Conservation (phyloP, 2,329 filamentous ascomycete species). For the Tolypocladium tundrense region DNA sequence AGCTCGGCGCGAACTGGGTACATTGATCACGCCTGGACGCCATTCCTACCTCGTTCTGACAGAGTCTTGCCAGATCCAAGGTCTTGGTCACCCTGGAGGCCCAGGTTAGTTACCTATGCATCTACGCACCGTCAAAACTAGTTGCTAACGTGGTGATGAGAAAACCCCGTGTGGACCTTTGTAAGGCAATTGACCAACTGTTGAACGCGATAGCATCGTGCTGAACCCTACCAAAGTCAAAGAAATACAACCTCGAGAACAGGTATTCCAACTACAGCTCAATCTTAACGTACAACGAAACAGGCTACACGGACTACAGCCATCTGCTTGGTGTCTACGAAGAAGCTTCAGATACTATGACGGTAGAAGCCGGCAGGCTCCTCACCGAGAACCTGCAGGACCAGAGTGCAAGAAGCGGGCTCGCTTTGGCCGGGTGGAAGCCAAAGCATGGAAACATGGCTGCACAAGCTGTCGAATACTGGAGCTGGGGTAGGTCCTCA, state of each 20-base stretch:
- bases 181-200: neutral
- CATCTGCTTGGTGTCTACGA: slow-evolving; percentile 40
- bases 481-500: slow-evolving; percentile 24
- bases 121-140: too few relatives aligned
- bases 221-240: slow-evolving; percentile 19
- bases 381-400: slow-evolving; percentile 52
- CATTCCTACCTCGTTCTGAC: slow-evolving; percentile 7
- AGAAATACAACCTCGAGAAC: slow-evolving; percentile 47
- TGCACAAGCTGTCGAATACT: slow-evolving; percentile 52
- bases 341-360: slow-evolving; percentile 30
- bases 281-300: slow-evolving; percentile 50
- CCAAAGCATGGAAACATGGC: slow-evolving; percentile 41
- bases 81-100: slow-evolving; percentile 11
- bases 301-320: slow-evolving; percentile 40
- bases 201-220: neutral
- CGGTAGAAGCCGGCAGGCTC: slow-evolving; percentile 45
- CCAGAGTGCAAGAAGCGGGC: slow-evolving; percentile 45
- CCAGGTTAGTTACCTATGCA: slow-evolving; percentile 7
- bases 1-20: slow-evolving; percentile 59
- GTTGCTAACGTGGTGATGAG: slow-evolving; percentile 11
- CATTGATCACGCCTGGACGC: neutral
- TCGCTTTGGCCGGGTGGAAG: slow-evolving; percentile 53
- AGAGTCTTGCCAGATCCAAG: slow-evolving; percentile 14
- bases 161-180: slow-evolving; percentile 54
- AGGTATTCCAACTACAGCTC: slow-evolving; percentile 47